Evolutionary conservation across 495 filamentous ascomycete genomes (phyloP).

Genomic region (Bacidia rubella): DNA sequence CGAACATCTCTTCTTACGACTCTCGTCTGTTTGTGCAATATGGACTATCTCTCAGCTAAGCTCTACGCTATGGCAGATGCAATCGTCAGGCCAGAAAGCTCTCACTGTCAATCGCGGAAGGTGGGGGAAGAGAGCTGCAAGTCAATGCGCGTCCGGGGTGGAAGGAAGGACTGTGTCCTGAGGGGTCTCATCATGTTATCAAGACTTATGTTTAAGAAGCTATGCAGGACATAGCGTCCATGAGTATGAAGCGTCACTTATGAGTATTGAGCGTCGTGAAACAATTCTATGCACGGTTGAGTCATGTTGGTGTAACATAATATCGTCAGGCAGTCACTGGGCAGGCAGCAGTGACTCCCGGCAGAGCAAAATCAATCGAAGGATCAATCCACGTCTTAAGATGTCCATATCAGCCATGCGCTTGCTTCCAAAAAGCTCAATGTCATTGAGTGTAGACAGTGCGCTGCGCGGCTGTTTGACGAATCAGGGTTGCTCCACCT

Average conservation of each 20-base stretch:
- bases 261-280: neutral
- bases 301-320: neutral
- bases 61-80: too few relatives aligned
- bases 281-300: neutral
- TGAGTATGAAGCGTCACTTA: neutral
- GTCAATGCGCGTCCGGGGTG: neutral
- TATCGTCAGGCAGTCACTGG: slow-evolving; percentile 9
- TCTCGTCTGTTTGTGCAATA: neutral
- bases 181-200: neutral
- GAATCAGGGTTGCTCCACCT: neutral
- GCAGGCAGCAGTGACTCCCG: slow-evolving; percentile 15
- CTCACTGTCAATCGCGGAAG: neutral
- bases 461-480: neutral
- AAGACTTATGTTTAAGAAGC: neutral
- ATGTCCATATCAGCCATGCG: too few relatives aligned
- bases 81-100: neutral
- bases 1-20: neutral
- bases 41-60: neutral
- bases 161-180: neutral
- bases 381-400: neutral
- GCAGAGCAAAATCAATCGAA: neutral
- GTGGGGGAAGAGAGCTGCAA: neutral
- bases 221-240: neutral
- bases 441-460: too few relatives aligned
- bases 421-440: too few relatives aligned